These are phyloP conservation scores for Proliferodiscus dingleyae DNA, from an alignment of 2,329 filamentous ascomycete genomes.

Conservation along the genomic window DNA sequence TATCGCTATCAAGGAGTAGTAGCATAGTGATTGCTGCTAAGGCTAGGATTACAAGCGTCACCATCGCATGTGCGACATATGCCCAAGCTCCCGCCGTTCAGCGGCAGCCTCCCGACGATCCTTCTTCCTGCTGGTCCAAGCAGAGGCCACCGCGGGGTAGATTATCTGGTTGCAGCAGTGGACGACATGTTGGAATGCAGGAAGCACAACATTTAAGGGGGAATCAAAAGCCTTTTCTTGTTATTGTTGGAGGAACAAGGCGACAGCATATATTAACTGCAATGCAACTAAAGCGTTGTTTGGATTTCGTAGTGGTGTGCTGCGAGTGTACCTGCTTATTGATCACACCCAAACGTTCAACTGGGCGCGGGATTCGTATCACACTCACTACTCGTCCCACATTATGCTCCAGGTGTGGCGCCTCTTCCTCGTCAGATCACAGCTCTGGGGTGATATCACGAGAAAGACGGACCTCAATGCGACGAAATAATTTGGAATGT, in stretches of 20 bases:
- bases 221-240: neutral
- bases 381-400: conserved; percentile 18
- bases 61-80: conserved; percentile 22
- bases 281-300: conserved; percentile 3
- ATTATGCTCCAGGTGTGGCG: conserved; percentile 18
- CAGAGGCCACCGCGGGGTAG: conserved; percentile 17
- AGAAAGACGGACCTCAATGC: neutral
- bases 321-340: conserved; percentile 18
- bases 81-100: conserved; percentile 24
- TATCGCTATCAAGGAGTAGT: conserved; percentile 20
- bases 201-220: conserved; percentile 3
- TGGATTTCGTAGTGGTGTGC: neutral
- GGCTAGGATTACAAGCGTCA: conserved; percentile 15
- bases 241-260: conserved; percentile 5
- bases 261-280: neutral
- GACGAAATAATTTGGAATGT: neutral
- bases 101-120: conserved; percentile 19
- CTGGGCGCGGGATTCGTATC: conserved; percentile 11
- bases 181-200: neutral
- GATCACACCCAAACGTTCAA: conserved; percentile 8
- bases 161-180: neutral
- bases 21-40: conserved; percentile 5
- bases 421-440: conserved; percentile 1
- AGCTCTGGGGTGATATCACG: neutral
- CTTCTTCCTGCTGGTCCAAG: conserved; percentile 14